A percentile compares a stretch with the other conserved stretches of the same genome.
phyloP scores from a whole-genome alignment of 345 rosid species.

The Raphanus raphanistrum region DNA sequence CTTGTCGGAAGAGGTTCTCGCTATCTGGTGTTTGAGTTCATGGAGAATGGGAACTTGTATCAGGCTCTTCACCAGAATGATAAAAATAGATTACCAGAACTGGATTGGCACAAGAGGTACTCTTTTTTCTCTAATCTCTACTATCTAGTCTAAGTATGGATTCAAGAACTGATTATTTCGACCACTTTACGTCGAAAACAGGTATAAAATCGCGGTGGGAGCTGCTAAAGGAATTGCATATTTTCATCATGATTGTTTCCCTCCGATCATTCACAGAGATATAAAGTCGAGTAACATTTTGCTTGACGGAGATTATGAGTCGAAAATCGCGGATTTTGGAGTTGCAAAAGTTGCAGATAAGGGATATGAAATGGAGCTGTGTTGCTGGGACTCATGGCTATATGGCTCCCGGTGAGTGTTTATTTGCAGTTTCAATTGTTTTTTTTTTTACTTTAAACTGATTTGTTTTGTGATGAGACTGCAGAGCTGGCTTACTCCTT shows the following conservation, averaged over 20 bases:
- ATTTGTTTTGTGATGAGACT: background rate
- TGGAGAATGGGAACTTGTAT: constrained; percentile 77
- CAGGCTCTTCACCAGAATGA: constrained; percentile 55
- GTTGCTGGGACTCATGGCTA: constrained; percentile 89
- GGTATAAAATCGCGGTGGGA: constrained; percentile 73
- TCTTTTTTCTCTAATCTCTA: background rate
- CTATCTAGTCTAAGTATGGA: background rate
- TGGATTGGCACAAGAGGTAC: constrained; percentile 72
- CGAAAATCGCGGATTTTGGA: constrained; percentile 90
- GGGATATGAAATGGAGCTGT: constrained; percentile 53
- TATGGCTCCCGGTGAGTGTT: constrained; percentile 83
- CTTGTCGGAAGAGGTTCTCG: constrained; percentile 59
- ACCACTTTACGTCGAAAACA: background rate
- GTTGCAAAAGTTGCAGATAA: constrained; percentile 68
- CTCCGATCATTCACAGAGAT: constrained; percentile 81
- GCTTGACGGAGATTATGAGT: constrained; percentile 61
- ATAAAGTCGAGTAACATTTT: constrained; percentile 84
- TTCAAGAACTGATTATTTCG: background rate
- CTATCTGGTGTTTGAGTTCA: constrained; percentile 77
- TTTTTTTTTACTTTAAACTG: background rate
- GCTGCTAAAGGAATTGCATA: constrained; percentile 87
- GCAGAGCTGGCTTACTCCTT: constrained; percentile 78
- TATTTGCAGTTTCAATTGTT: background rate
- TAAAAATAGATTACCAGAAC: constrained; percentile 41
- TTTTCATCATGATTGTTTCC: constrained; percentile 79